Evolutionary conservation across 2,329 filamentous ascomycete genomes (phyloP).

Genomic region (Coniochaeta prunicola): DNA sequence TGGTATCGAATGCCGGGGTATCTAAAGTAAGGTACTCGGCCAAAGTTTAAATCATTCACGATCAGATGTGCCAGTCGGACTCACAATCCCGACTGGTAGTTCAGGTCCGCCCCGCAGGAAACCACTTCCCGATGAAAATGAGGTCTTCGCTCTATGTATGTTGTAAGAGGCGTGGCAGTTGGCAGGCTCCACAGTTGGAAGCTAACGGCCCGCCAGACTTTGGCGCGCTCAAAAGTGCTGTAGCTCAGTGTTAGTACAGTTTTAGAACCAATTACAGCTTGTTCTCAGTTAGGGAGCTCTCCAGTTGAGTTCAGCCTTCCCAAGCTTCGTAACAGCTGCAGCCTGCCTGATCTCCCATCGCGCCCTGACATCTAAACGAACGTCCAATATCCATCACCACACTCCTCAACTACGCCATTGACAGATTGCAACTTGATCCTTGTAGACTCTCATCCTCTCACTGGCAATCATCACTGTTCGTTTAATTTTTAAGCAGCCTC

Average conservation of each 20-base stretch:
- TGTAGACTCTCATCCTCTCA: neutral
- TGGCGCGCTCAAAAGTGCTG: neutral
- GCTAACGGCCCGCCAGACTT: neutral
- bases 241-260: too few species aligned
- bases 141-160: neutral
- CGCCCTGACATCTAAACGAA: neutral
- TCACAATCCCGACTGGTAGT: too few species aligned
- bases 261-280: conserved; percentile 9
- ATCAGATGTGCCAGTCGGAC: neutral
- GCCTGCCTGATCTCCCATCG: conserved; percentile 8
- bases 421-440: neutral
- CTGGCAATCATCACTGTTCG: neutral
- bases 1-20: neutral
- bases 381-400: neutral
- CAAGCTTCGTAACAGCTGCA: conserved; percentile 16
- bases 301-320: conserved; percentile 5
- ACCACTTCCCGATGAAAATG: neutral
- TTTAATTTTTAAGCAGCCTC: conserved; percentile 7
- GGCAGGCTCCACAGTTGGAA: neutral
- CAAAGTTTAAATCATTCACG: neutral
- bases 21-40: neutral
- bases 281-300: neutral
- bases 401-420: neutral
- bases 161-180: neutral
- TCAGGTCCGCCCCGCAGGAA: neutral